These are phyloP conservation scores for Acanthamoeba polyphaga DNA, from an alignment of 208 protist genomes.

Conservation along the genomic window DNA sequence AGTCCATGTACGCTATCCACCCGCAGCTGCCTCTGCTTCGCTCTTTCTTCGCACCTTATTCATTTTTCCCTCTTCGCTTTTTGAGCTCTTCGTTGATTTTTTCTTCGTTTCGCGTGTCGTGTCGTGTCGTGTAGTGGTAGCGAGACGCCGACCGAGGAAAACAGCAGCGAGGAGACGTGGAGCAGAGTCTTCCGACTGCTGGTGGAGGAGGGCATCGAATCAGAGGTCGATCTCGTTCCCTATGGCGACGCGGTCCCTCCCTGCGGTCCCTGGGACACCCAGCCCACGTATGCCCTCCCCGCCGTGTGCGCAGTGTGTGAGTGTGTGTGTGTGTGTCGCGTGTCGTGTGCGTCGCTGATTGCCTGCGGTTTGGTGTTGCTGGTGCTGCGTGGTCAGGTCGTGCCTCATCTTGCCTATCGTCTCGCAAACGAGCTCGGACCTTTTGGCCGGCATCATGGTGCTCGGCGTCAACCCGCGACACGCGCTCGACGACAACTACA, in stretches of 20 bases:
- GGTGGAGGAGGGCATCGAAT: not conserved
- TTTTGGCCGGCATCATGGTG: not conserved
- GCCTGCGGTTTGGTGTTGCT: not conserved
- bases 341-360: not conserved
- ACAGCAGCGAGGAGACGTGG: not conserved
- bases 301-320: no score
- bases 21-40: not conserved
- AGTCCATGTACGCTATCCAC: no score
- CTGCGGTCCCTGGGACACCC: not conserved
- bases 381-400: not conserved
- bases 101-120: no score
- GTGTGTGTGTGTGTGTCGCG: no score
- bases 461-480: conserved; percentile 31
- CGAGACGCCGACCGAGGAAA: not conserved
- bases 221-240: not conserved
- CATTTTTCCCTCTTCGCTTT: no score
- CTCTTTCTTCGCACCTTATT: no score
- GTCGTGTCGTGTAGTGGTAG: not conserved
- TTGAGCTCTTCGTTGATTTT: no score
- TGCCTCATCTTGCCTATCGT: not conserved
- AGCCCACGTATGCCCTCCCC: not conserved
- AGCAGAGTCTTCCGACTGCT: not conserved
- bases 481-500: conserved; percentile 34
- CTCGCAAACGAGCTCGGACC: not conserved
- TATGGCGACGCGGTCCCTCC: not conserved